A percentile compares a stretch with the other conserved stretches of the same genome.
These are phyloP conservation scores for Dactylellina leptospora DNA, from an alignment of 2,329 filamentous ascomycete genomes.

Conservation along the genomic window DNA sequence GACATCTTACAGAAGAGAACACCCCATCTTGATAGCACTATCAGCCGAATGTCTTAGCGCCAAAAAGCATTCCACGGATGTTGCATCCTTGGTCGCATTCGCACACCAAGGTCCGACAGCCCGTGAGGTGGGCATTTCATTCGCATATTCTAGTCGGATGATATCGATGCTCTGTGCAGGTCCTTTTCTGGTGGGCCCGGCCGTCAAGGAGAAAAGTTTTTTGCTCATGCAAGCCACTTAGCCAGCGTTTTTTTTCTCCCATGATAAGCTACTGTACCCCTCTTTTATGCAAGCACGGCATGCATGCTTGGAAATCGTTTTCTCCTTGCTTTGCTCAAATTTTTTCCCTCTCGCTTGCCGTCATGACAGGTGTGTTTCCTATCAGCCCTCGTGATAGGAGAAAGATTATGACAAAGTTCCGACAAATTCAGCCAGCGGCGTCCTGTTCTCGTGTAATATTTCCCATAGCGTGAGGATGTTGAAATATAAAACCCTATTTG, in stretches of 20 bases:
- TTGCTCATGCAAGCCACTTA: constrained; percentile 54
- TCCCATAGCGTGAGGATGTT: too few relatives aligned
- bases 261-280: constrained; percentile 53
- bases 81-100: constrained; percentile 39
- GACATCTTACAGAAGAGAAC: constrained; percentile 1
- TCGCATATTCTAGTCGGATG: constrained; percentile 30
- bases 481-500: too few relatives aligned
- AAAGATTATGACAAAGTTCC: constrained; percentile 4
- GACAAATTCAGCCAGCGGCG: too few relatives aligned
- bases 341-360: constrained; percentile 48
- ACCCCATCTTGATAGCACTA: constrained; percentile 32
- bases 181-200: constrained; percentile 45
- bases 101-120: constrained; percentile 1
- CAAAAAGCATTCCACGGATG: constrained; percentile 46
- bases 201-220: constrained; percentile 47
- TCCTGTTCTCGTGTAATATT: too few relatives aligned
- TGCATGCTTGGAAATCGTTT: constrained; percentile 29
- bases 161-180: constrained; percentile 34
- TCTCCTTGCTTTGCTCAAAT: constrained; percentile 31
- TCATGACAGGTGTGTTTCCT: constrained; percentile 44
- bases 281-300: constrained; percentile 54
- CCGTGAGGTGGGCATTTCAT: constrained; percentile 17
- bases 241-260: constrained; percentile 47
- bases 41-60: constrained; percentile 46
- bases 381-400: constrained; percentile 33